phyloP scores from a whole-genome alignment of 352 stramenopile genomes.

The Phytophthora parvispora region DNA sequence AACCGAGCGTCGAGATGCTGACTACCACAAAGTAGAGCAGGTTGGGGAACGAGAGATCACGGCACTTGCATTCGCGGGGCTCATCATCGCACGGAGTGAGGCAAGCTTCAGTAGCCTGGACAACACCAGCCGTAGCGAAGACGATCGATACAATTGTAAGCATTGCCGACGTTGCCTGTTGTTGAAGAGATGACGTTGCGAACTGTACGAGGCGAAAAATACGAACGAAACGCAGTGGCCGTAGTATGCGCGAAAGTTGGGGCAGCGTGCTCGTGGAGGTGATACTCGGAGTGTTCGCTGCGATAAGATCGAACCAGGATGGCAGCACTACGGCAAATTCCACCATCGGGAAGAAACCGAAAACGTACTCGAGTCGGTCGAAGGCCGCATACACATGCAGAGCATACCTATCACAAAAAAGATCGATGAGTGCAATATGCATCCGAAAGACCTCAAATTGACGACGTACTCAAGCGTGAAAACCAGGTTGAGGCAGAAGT shows the following conservation, averaged over 20 bases:
- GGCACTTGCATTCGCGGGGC: slow-evolving; percentile 48
- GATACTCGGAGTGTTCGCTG: slow-evolving; percentile 24
- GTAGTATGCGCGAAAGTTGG: slow-evolving; percentile 48
- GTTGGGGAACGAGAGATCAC: slow-evolving; percentile 75
- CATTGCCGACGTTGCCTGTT: slow-evolving; percentile 66
- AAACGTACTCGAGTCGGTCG: slow-evolving; percentile 70
- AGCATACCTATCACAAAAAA: slow-evolving; percentile 41
- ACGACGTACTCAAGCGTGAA: slow-evolving; percentile 77
- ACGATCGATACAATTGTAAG: slow-evolving; percentile 82
- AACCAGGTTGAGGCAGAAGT: slow-evolving; percentile 69
- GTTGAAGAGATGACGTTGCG: slow-evolving; percentile 76
- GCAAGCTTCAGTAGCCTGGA: slow-evolving; percentile 80
- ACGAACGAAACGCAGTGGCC: slow-evolving; percentile 72
- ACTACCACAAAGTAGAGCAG: slow-evolving; percentile 88
- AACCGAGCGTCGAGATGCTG: slow-evolving; percentile 89
- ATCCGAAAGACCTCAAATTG: not conserved
- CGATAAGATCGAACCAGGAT: slow-evolving; percentile 61
- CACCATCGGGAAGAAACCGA: slow-evolving; percentile 55
- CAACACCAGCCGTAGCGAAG: slow-evolving; percentile 69
- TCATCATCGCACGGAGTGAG: slow-evolving; percentile 31
- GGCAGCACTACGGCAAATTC: slow-evolving; percentile 75
- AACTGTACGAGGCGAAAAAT: slow-evolving; percentile 83
- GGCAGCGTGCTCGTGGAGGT: slow-evolving; percentile 21
- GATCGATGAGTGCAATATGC: not conserved
- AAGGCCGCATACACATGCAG: slow-evolving; percentile 71